A percentile compares a stretch with the other conserved stretches of the same genome.
Conservation (phyloP, 2,329 filamentous ascomycete species). For the Seiridium cupressi region DNA sequence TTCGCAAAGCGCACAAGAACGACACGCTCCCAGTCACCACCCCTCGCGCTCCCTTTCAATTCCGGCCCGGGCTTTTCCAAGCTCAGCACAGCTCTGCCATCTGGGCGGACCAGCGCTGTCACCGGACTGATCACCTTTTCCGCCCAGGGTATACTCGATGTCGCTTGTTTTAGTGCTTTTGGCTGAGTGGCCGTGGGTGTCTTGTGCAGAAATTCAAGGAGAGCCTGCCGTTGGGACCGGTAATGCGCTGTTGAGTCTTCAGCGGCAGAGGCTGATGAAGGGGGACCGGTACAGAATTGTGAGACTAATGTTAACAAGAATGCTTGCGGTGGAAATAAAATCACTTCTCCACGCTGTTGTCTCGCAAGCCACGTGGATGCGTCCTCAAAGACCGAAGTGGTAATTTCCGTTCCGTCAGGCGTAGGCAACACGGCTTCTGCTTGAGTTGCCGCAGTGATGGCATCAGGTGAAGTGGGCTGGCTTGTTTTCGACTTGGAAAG, state of each 20-base stretch:
- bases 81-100: constrained; percentile 49
- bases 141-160: constrained; percentile 50
- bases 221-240: constrained; percentile 45
- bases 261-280: constrained; percentile 18
- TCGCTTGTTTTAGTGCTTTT: constrained; percentile 36
- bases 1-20: constrained; percentile 54
- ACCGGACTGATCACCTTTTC: constrained; percentile 62
- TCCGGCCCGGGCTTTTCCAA: constrained; percentile 60
- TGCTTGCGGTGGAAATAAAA: constrained; percentile 88
- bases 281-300: constrained; percentile 44
- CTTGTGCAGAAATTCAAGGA: constrained; percentile 52
- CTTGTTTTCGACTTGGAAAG: constrained; percentile 32
- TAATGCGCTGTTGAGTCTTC: constrained; percentile 31
- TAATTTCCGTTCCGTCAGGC: constrained; percentile 69
- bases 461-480: constrained; percentile 15
- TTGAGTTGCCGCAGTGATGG: constrained; percentile 31
- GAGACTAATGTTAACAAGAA: constrained; percentile 65
- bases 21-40: constrained; percentile 59
- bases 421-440: constrained; percentile 61
- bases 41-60: constrained; percentile 42
- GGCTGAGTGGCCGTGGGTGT: constrained; percentile 40
- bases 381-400: constrained; percentile 74
- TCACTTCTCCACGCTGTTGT: constrained; percentile 64
- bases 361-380: constrained; percentile 67
- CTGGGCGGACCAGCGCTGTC: constrained; percentile 39